These are phyloP conservation scores for Gilbertella persicaria DNA, from an alignment of 371 early-diverging fungal genomes.

Conservation along the genomic window DNA sequence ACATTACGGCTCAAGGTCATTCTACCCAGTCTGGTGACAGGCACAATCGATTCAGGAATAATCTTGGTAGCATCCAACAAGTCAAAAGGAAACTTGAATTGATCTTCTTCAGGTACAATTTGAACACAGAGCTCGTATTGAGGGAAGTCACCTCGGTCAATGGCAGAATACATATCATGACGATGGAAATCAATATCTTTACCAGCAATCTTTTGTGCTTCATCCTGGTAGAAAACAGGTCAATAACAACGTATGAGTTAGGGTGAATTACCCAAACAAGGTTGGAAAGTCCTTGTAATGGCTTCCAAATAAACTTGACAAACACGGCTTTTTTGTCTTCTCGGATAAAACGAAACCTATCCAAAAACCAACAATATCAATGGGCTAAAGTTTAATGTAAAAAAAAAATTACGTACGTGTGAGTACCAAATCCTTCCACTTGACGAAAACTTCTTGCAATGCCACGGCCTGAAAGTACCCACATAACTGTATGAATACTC, in stretches of 20 bases:
- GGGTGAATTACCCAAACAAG: conserved; percentile 29
- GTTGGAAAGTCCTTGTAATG: conserved; percentile 45
- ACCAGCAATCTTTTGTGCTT: conserved; percentile 55
- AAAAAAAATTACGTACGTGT: conserved; percentile 22
- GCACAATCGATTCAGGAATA: conserved; percentile 51
- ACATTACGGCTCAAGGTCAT: conserved; percentile 54
- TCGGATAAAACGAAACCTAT: conserved; percentile 53
- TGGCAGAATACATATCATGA: conserved; percentile 50
- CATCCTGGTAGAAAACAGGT: no score
- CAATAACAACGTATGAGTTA: not conserved
- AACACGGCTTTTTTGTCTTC: conserved; percentile 39
- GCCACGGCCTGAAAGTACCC: conserved; percentile 51
- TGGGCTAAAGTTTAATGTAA: not conserved
- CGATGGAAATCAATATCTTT: conserved; percentile 56
- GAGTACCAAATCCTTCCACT: conserved; percentile 49
- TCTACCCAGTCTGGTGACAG: conserved; percentile 50
- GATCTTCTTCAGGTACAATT: conserved; percentile 43
- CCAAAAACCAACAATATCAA: not conserved
- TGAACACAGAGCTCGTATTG: conserved; percentile 56
- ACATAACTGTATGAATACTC: conserved; percentile 46
- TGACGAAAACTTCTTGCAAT: conserved; percentile 46
- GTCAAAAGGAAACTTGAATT: conserved; percentile 51
- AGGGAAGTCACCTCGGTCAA: conserved; percentile 53
- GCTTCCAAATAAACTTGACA: conserved; percentile 61
- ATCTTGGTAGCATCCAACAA: conserved; percentile 59